Percentiles rank a stretch among this genome's conserved stretches.
These are phyloP conservation scores for Sphaerulina vaccinii DNA, from an alignment of 2,329 filamentous ascomycete species.

Conservation along the genomic window DNA sequence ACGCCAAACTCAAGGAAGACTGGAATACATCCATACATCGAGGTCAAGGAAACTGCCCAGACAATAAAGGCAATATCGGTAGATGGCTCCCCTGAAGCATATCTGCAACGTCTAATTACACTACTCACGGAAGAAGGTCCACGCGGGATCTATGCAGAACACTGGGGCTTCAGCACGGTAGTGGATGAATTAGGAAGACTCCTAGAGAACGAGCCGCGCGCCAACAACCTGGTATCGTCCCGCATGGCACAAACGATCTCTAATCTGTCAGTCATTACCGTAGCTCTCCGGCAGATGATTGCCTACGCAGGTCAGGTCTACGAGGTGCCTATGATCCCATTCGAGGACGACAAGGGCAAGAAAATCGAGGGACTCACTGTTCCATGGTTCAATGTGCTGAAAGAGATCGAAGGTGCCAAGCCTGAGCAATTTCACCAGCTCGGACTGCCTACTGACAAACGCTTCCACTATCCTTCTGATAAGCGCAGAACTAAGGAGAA, in stretches of 20 bases:
- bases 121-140: background rate
- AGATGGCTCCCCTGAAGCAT: background rate
- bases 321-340: conserved; percentile 32
- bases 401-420: background rate
- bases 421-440: background rate
- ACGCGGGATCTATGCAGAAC: background rate
- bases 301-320: conserved; percentile 47
- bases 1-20: background rate
- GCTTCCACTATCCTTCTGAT: conserved; percentile 10
- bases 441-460: conserved; percentile 5
- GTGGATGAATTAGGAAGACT: conserved; percentile 53
- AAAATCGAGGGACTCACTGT: background rate
- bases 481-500: conserved; percentile 17
- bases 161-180: conserved; percentile 35
- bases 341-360: conserved; percentile 29
- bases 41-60: background rate
- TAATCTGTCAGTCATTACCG: conserved; percentile 47
- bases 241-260: conserved; percentile 37
- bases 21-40: background rate
- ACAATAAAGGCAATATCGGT: background rate
- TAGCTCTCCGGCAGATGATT: conserved; percentile 48
- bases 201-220: conserved; percentile 26
- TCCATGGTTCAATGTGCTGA: conserved; percentile 2
- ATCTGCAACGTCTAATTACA: background rate
- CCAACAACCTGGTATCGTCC: conserved; percentile 12